Conservation (phyloP, 352 stramenopile species). For the Globisporangium parvum region DNA sequence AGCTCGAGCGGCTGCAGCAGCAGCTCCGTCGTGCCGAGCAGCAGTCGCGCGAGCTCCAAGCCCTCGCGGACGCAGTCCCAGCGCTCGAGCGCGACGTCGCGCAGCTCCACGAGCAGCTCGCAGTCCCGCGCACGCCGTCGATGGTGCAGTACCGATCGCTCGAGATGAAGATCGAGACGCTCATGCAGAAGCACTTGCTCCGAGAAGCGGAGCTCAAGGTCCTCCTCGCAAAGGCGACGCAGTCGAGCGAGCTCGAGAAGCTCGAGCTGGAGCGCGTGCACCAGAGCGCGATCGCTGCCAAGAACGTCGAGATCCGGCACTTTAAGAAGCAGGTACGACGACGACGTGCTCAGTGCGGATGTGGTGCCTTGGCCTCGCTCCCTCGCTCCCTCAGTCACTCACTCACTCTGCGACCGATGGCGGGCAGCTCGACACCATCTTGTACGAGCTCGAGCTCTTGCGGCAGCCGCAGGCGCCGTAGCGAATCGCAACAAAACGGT, state of each 20-base stretch:
- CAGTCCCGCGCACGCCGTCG: slow-evolving; percentile 62
- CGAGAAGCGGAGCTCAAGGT: slow-evolving; percentile 72
- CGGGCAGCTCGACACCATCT: slow-evolving; percentile 68
- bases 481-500: slow-evolving; percentile 1
- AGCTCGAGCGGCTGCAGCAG: slow-evolving; percentile 13
- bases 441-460: slow-evolving; percentile 47
- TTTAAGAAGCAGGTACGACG: slow-evolving; percentile 78
- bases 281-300: slow-evolving; percentile 49
- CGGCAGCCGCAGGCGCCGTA: slow-evolving; percentile 17
- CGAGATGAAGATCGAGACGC: slow-evolving; percentile 66
- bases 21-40: slow-evolving; percentile 15
- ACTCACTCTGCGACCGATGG: too few relatives aligned
- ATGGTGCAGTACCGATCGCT: slow-evolving; percentile 77
- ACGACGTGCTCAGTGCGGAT: too few relatives aligned
- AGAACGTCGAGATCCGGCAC: slow-evolving; percentile 71
- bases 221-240: slow-evolving; percentile 55
- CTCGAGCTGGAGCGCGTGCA: slow-evolving; percentile 49
- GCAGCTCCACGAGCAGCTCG: slow-evolving; percentile 30
- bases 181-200: slow-evolving; percentile 69
- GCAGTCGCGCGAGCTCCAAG: slow-evolving; percentile 18
- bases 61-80: slow-evolving; percentile 21
- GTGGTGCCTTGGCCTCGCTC: too few relatives aligned
- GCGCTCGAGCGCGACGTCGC: slow-evolving; percentile 52
- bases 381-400: too few relatives aligned
- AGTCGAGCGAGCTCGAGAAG: slow-evolving; percentile 65